These are phyloP conservation scores for Sutorius australiensis DNA, from an alignment of 768 basidiomycete genomes.

Conservation along the genomic window DNA sequence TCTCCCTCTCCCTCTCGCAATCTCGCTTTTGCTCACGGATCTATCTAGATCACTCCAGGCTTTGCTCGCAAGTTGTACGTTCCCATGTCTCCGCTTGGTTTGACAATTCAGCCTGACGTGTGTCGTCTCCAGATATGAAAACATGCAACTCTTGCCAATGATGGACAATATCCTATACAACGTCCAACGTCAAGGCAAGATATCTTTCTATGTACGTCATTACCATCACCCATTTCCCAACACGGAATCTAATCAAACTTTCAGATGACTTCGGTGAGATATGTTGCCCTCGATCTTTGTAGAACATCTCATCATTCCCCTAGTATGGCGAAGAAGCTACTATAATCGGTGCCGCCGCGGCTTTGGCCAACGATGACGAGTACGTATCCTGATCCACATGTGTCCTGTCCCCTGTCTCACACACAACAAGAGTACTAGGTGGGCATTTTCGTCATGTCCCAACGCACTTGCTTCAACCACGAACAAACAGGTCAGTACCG, in stretches of 20 bases:
- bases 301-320: conserved; percentile 3
- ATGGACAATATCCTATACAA: conserved; percentile 89
- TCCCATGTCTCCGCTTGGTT: neutral
- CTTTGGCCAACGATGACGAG: conserved; percentile 81
- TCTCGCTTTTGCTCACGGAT: conserved; percentile 5
- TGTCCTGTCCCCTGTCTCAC: conserved; percentile 7
- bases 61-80: conserved; percentile 62
- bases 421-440: conserved; percentile 64
- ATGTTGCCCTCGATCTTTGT: neutral
- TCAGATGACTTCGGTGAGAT: conserved; percentile 80
- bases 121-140: conserved; percentile 51
- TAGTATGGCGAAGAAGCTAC: conserved; percentile 91
- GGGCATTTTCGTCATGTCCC: conserved; percentile 9
- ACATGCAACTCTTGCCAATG: conserved; percentile 76
- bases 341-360: conserved; percentile 85
- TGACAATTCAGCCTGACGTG: neutral
- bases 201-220: conserved; percentile 76
- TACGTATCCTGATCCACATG: conserved; percentile 36
- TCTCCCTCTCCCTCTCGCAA: conserved; percentile 1
- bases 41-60: conserved; percentile 57
- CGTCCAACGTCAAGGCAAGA: conserved; percentile 90
- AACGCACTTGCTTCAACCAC: neutral
- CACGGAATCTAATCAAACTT: conserved; percentile 6
- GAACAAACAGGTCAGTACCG: conserved; percentile 74
- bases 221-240: neutral